phyloP scores from a whole-genome alignment of 768 basidiomycete genomes.

The Arthromyces matolae region DNA sequence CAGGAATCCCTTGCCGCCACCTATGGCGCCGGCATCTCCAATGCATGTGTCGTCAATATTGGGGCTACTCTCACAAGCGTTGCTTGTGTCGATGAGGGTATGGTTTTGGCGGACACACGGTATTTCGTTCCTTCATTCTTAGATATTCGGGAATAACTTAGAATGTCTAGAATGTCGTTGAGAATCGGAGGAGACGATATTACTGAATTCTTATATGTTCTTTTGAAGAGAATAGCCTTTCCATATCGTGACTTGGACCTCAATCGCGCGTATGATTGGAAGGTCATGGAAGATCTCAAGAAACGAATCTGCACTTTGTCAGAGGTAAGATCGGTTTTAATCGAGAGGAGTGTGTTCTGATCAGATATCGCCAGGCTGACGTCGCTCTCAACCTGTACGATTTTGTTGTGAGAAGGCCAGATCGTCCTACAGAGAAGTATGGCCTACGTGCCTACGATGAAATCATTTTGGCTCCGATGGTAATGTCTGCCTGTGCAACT shows the following conservation, averaged over 20 bases:
- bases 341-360: conserved; percentile 1
- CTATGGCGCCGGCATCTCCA: conserved; percentile 92
- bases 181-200: conserved; percentile 94
- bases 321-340: conserved; percentile 57
- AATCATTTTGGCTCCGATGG: conserved; percentile 92
- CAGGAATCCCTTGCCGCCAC: conserved; percentile 92
- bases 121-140: conserved; percentile 26
- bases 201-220: conserved; percentile 79
- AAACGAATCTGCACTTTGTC: conserved; percentile 77
- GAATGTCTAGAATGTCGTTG: conserved; percentile 57
- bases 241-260: conserved; percentile 87
- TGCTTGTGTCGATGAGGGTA: conserved; percentile 92
- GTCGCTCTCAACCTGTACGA: conserved; percentile 90
- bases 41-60: conserved; percentile 94
- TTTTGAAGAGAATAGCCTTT: conserved; percentile 77
- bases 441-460: conserved; percentile 92
- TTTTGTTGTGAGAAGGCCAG: conserved; percentile 79
- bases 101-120: conserved; percentile 87
- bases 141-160: conserved; percentile 1
- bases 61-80: conserved; percentile 83
- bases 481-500: conserved; percentile 32
- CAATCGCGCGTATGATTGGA: conserved; percentile 78
- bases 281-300: conserved; percentile 89
- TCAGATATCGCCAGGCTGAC: conserved; percentile 54
- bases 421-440: conserved; percentile 79